Conservation (phyloP, 2,329 filamentous ascomycete genomes). For the Albophoma yamanashiensis region DNA sequence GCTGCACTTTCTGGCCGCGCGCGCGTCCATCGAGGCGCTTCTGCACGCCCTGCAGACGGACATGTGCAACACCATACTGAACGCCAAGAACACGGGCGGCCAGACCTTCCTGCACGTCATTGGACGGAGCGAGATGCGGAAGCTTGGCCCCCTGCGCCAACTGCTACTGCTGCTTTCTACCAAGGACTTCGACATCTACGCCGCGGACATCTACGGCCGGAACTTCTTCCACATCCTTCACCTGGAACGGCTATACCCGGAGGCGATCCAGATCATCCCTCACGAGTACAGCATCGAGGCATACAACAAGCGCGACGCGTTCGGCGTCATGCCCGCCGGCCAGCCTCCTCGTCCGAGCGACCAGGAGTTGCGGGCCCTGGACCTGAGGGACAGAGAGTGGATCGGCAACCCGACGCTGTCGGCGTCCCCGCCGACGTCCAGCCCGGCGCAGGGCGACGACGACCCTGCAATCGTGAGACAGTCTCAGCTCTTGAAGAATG, state of each 20-base stretch:
- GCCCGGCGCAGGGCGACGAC: slow-evolving; percentile 1
- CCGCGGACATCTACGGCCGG: slow-evolving; percentile 39
- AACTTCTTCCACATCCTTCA: slow-evolving; percentile 37
- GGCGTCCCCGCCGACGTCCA: slow-evolving; percentile 2
- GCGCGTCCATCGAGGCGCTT: slow-evolving; percentile 16
- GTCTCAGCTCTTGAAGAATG: slow-evolving; percentile 11
- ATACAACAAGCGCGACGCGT: slow-evolving; percentile 36
- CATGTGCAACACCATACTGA: slow-evolving; percentile 10
- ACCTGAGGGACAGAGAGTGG: neutral
- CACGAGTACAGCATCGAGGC: slow-evolving; percentile 18
- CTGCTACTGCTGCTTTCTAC: slow-evolving; percentile 13
- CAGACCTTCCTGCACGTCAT: slow-evolving; percentile 40
- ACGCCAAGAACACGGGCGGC: slow-evolving; percentile 27
- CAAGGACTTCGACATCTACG: slow-evolving; percentile 19
- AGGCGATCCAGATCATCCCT: slow-evolving; percentile 21
- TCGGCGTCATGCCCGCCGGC: slow-evolving; percentile 22
- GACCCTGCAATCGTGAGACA: slow-evolving; percentile 7
- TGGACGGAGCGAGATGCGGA: slow-evolving; percentile 20
- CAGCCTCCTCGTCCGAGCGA: neutral
- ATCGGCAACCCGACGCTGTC: slow-evolving; percentile 1
- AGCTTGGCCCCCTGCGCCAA: slow-evolving; percentile 13
- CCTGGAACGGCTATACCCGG: slow-evolving; percentile 8
- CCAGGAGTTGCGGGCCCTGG: slow-evolving; percentile 1
- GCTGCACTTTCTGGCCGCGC: slow-evolving; percentile 34
- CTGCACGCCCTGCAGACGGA: slow-evolving; percentile 12